A percentile compares a stretch with the other conserved stretches of the same genome.
These are phyloP conservation scores for Isatis lusitanica DNA, from an alignment of 441 rosid genomes.

Conservation along the genomic window DNA sequence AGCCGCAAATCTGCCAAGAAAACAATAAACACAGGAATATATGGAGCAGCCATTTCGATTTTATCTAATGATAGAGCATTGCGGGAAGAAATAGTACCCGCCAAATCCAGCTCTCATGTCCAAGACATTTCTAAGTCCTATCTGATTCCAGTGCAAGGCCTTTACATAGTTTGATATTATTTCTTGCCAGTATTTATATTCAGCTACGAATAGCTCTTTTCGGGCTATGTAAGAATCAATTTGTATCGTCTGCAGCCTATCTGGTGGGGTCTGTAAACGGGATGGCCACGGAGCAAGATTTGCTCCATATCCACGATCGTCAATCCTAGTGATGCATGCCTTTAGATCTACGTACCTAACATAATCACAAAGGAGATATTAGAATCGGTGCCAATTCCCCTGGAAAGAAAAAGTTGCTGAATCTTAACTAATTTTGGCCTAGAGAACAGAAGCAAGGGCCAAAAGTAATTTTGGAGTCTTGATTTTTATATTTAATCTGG, in stretches of 20 bases:
- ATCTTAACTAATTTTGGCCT: background rate
- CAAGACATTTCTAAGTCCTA: slow-evolving; percentile 82
- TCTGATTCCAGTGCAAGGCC: slow-evolving; percentile 75
- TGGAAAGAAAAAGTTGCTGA: slow-evolving; percentile 14
- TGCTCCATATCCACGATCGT: slow-evolving; percentile 85
- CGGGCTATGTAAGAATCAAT: slow-evolving; percentile 87
- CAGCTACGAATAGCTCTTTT: slow-evolving; percentile 84
- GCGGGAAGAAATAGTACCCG: slow-evolving; percentile 53
- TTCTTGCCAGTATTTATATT: slow-evolving; percentile 84
- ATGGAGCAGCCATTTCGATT: background rate
- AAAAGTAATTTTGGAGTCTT: slow-evolving; percentile 2
- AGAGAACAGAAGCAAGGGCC: slow-evolving; percentile 12
- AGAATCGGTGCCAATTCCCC: slow-evolving; percentile 11
- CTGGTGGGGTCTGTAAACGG: slow-evolving; percentile 85
- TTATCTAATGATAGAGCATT: background rate
- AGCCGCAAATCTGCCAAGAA: slow-evolving; percentile 75
- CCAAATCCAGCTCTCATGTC: slow-evolving; percentile 99
- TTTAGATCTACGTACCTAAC: slow-evolving; percentile 84
- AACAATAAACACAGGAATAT: slow-evolving; percentile 10
- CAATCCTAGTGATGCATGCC: slow-evolving; percentile 82
- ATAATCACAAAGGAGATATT: slow-evolving; percentile 17
- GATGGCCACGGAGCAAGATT: slow-evolving; percentile 78
- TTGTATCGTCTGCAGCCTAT: slow-evolving; percentile 83
- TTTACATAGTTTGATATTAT: slow-evolving; percentile 72
- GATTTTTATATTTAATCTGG: background rate